Evolutionary conservation across 495 filamentous ascomycete genomes (phyloP).

Genomic region (Aspergillus affinis): DNA sequence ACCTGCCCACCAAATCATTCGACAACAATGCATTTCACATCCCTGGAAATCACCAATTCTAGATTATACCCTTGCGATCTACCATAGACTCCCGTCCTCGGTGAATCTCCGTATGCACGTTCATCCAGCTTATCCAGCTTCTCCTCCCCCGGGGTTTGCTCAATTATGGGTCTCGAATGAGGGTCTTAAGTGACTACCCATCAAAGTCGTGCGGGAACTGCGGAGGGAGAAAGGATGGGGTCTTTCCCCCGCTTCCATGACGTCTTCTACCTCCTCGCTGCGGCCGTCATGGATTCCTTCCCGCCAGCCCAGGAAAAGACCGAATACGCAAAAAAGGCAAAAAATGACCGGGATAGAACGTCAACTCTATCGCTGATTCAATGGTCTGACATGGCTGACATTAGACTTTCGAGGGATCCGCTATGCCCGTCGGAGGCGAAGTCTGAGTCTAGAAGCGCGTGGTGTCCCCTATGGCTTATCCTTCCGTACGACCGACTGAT

Average conservation of each 20-base stretch:
- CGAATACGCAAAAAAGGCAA: not conserved
- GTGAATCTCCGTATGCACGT: not conserved
- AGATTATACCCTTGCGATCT: not conserved
- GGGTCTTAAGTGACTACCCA: not conserved
- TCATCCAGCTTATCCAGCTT: not conserved
- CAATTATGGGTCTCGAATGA: not conserved
- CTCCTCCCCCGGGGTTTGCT: not conserved
- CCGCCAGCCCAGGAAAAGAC: no score
- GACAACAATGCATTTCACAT: not conserved
- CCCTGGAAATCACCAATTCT: not conserved
- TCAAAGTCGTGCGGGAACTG: not conserved
- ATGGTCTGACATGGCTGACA: not conserved
- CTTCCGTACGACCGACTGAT: conserved; percentile 1
- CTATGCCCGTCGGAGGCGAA: not conserved
- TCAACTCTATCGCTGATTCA: not conserved
- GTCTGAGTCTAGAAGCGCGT: not conserved
- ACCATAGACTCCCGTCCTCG: not conserved
- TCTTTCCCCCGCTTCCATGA: not conserved
- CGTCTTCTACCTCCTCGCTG: not conserved
- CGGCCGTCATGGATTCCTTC: not conserved
- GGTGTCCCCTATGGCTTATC: not conserved
- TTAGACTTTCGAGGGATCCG: not conserved
- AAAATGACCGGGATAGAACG: not conserved
- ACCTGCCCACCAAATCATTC: not conserved
- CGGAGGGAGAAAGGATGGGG: not conserved